Base-by-base conservation (phyloP, 495 filamentous ascomycete species). In the Xylaria sp. region DNA sequence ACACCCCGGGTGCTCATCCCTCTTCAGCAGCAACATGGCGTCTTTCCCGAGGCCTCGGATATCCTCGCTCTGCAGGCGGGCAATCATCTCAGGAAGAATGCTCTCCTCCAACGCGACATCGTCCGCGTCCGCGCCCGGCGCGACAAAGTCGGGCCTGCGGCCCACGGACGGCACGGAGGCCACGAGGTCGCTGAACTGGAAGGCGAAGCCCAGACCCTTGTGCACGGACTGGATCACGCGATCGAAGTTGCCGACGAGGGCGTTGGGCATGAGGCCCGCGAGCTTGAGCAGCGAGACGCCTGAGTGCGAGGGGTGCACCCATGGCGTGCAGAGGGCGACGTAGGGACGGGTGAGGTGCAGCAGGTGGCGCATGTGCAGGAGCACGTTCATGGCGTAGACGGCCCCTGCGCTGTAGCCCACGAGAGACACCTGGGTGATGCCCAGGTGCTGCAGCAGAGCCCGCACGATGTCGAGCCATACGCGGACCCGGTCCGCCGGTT, bases 331-430 rank as follows among this genome's bases (percentile, higher is more conserved):
- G 31, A 86, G 72, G 1, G 76, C 76, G 2, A 84, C 68, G 17
- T 68, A 80, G 15, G 80, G 81, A 46, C 43, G 63, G 6, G 72
- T 68, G 0, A 82, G 84, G 57, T 82, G 70, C 3, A 88, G 73
- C 12, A 85, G 24, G 3, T 80, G 72, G 5, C 80, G 80, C 41
- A 81, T 80, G 14, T 78, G 69, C 17, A 73, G 74, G 44, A 85
- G 72, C 12, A 83, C 80, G 63, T 86, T 86, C 15, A 88, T 73
- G 11, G 80, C 57, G 72, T 84, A 88, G 9, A 87, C 73, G 1
- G 84, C 81, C 5, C 85, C 86, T 1, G 79, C 79, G 62, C 80
- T 82, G 71, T 87, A 85, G 44, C 78, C 74, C 12, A 82, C 69
- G 0, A 87, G 66, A 24, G 74, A 76, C 7, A 88, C 80, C 62